Evolutionary conservation across 108 stramenopile genomes (phyloP).

Genomic region (Chaetoceros tenuissimus): DNA sequence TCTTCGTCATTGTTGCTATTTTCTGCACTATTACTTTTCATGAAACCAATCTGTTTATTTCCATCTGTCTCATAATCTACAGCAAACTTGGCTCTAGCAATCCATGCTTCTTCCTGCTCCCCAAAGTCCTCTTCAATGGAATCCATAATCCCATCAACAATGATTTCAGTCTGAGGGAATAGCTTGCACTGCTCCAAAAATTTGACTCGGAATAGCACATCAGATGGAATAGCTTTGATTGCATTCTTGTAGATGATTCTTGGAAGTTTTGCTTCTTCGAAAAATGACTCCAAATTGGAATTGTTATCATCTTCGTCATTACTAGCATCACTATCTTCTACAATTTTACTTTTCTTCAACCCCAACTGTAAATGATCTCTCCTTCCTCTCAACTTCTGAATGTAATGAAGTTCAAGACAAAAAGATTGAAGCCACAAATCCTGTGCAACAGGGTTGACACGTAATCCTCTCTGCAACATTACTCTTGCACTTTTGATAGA

Average conservation of each 20-base stretch:
- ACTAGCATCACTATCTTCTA: constrained; percentile 8
- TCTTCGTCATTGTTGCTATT: constrained; percentile 6
- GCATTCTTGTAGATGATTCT: constrained; percentile 66
- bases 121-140: constrained; percentile 47
- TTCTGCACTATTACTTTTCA: not conserved
- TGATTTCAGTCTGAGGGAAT: constrained; percentile 50
- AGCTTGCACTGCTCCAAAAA: constrained; percentile 58
- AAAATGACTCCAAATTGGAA: constrained; percentile 1
- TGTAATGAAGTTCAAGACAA: constrained; percentile 74
- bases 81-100: constrained; percentile 46
- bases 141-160: constrained; percentile 46
- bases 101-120: constrained; percentile 69
- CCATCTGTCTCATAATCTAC: constrained; percentile 12
- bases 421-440: constrained; percentile 81
- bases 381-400: constrained; percentile 63
- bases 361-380: constrained; percentile 39
- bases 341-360: constrained; percentile 4
- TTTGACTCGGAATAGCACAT: constrained; percentile 54
- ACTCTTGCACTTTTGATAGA: constrained; percentile 69
- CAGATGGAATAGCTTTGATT: constrained; percentile 48
- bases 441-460: constrained; percentile 47
- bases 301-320: constrained; percentile 7
- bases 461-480: constrained; percentile 72
- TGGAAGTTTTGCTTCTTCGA: constrained; percentile 27
- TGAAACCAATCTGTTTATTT: constrained; percentile 2